Evolutionary conservation across 106 monocot species (phyloP), one percentile per base, ranked within the genome.

Genomic region (Vanilla planifolia): DNA sequence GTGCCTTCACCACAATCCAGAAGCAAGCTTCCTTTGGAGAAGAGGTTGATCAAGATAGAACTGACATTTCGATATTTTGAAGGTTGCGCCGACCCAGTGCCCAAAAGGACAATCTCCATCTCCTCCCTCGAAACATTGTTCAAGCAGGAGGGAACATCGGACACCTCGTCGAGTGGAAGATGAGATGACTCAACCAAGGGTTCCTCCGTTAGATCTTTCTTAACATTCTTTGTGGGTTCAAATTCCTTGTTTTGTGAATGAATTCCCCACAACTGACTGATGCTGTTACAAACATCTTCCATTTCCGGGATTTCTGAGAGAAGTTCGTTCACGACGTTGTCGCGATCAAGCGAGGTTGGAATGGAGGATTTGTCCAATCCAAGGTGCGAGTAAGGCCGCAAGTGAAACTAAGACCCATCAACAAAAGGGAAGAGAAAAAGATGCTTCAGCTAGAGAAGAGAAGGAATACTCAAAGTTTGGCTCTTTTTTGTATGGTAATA

Each of bases 1-100:
- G 88, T 92, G 47, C 98, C 98, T 71, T 98, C 98, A 57, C 98
- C 98, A 68, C 98, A 98, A 74, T 98, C 98, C 35, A 98, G 72
- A 73, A 98, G 88, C 25, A 98, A n/a, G 59, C 92, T 73, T 72
- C 98, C 98, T 71, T 67, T 85, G 9, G 76, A 67, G 67, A 98
- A 98, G 45, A 98, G 85, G 75, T 92, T 88, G 43, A 98, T 39
- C 52, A 81, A 85, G 41, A 98, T 84, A 10, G 98, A 92, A 68
- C 88, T 98, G 55, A 98, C 98, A 71, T 92, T 98, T 11, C 98
- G 71, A 68, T 98, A 92, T 71, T 98, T 98, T 8, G 98, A 98
- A 35, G 92, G 98, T 59, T 92, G 98, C 23, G 98, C 85, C 55
- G 98, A 98, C 56, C 92, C 98, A 7, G 98, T 98, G 19, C 98